Conservation (phyloP, 2,329 filamentous ascomycete genomes). For the Immersiporthe knoxdaviesiana region DNA sequence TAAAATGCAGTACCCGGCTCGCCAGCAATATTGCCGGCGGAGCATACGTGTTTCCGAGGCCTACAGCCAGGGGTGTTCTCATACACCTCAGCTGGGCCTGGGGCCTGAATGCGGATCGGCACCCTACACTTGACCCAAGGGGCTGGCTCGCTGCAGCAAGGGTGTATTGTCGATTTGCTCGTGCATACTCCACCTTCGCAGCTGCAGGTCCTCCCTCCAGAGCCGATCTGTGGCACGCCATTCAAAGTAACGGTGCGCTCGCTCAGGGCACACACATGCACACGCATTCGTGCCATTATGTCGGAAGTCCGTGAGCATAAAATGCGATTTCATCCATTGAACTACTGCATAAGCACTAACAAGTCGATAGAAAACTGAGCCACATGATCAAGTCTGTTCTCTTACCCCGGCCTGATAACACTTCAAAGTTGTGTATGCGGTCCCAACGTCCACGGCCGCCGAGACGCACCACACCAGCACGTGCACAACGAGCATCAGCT, state of each 20-base stretch:
- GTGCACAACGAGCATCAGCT: slow-evolving; percentile 5
- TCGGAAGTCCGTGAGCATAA: not conserved
- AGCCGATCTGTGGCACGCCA: not conserved
- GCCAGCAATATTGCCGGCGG: not conserved
- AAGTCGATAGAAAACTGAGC: not conserved
- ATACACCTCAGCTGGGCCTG: not conserved
- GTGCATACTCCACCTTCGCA: slow-evolving; percentile 8
- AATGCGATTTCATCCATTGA: not conserved
- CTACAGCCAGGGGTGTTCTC: not conserved
- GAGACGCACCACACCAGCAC: not conserved
- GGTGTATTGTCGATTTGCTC: slow-evolving; percentile 7
- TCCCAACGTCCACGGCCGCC: not conserved
- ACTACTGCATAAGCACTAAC: slow-evolving; percentile 8
- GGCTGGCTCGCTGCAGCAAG: slow-evolving; percentile 17
- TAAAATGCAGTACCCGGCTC: not conserved
- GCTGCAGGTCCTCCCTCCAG: not conserved
- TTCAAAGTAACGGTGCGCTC: too few species aligned
- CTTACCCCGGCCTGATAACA: not conserved
- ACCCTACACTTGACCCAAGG: slow-evolving; percentile 6
- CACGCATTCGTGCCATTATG: not conserved
- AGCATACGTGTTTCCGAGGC: not conserved
- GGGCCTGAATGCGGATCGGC: not conserved
- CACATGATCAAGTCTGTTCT: not conserved
- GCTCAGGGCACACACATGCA: not conserved
- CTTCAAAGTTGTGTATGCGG: not conserved